Conservation (phyloP, 2,329 filamentous ascomycete species). For the Aspergillus novoparasiticus region DNA sequence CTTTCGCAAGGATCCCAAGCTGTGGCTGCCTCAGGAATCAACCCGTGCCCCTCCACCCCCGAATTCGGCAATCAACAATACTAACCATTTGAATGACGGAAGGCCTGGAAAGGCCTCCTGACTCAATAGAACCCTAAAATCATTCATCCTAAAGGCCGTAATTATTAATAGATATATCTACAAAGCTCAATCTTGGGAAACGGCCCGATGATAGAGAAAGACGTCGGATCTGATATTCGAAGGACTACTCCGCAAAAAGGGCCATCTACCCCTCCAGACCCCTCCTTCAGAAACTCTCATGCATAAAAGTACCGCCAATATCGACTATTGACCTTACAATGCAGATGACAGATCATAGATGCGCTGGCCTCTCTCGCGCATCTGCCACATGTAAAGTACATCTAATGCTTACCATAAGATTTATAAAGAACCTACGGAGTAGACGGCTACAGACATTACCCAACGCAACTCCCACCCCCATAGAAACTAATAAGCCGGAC, state of each 20-base stretch:
- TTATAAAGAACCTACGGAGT: background rate
- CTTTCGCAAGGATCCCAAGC: background rate
- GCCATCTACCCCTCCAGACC: background rate
- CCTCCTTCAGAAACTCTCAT: background rate
- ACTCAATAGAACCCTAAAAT: background rate
- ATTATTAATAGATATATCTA: background rate
- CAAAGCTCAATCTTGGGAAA: background rate
- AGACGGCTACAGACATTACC: background rate
- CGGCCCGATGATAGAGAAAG: background rate
- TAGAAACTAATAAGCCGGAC: background rate
- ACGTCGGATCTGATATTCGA: background rate
- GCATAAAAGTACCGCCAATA: background rate
- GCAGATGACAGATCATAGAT: conserved; percentile 2
- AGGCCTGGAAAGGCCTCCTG: background rate
- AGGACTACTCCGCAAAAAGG: background rate
- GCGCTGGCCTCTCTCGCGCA: background rate
- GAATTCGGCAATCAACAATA: background rate
- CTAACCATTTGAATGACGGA: background rate
- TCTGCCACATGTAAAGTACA: background rate
- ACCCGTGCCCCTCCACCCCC: background rate
- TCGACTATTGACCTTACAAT: background rate
- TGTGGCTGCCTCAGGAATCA: background rate
- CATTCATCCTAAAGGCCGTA: background rate
- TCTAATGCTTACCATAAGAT: background rate
- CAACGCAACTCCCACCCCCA: background rate